Evolutionary conservation across 2,329 filamentous ascomycete genomes (phyloP).

Genomic region (Penicillium concentricum): DNA sequence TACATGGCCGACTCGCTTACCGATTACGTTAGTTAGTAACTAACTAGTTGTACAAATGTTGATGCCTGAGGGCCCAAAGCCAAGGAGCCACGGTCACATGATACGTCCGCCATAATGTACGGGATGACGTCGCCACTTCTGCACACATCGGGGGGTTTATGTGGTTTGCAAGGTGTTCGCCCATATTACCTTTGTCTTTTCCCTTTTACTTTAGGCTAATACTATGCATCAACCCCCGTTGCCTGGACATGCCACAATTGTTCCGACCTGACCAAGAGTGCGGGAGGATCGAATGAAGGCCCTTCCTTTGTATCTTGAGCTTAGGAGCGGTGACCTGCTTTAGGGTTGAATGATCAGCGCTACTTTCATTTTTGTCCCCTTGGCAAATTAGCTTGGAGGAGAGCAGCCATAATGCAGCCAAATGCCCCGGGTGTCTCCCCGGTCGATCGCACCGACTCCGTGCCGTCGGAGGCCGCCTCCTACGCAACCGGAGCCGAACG

Average conservation of each 20-base stretch:
- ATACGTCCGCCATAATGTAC: conserved; percentile 11
- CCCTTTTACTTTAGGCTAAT: not conserved
- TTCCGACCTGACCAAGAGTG: conserved; percentile 22
- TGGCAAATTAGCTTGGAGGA: not conserved
- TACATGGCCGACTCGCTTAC: too few species aligned
- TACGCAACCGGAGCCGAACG: conserved; percentile 15
- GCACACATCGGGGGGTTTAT: conserved; percentile 7
- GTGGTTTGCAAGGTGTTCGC: not conserved
- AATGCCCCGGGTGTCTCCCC: conserved; percentile 24
- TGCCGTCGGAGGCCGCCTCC: conserved; percentile 13
- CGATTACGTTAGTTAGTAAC: too few species aligned
- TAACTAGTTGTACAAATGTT: too few species aligned
- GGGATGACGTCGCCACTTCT: conserved; percentile 25
- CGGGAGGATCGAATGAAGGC: conserved; percentile 29
- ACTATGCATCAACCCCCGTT: conserved; percentile 11
- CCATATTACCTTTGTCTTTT: not conserved
- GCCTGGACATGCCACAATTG: conserved; percentile 29
- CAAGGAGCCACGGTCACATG: not conserved
- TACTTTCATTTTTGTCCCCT: not conserved
- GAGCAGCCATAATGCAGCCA: conserved; percentile 21
- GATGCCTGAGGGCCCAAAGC: not conserved
- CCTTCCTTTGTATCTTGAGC: conserved; percentile 23
- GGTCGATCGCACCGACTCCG: conserved; percentile 27
- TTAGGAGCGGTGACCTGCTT: conserved; percentile 15
- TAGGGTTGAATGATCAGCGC: conserved; percentile 9